Percentiles rank a stretch among this genome's conserved stretches.
These are phyloP conservation scores for Coniferiporia sulphurascens DNA, from an alignment of 1,284 basidiomycete species.

Conservation along the genomic window DNA sequence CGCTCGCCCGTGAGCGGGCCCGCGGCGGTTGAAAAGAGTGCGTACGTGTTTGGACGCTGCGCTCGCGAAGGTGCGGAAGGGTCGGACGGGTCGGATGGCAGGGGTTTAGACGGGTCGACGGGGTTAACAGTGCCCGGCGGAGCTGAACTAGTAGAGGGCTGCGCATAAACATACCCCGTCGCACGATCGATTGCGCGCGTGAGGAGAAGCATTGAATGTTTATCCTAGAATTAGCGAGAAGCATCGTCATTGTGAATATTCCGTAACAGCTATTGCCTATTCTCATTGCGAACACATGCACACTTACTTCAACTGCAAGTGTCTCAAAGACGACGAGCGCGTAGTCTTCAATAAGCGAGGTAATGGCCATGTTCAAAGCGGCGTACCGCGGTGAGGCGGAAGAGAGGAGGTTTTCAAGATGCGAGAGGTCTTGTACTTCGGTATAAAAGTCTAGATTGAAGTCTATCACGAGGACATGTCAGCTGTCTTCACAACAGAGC, in stretches of 20 bases:
- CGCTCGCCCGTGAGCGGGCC: slow-evolving; percentile 50
- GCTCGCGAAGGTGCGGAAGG: slow-evolving; percentile 37
- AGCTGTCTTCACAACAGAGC: not conserved
- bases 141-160: slow-evolving; percentile 43
- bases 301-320: slow-evolving; percentile 82
- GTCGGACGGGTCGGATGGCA: slow-evolving; percentile 28
- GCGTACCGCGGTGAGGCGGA: slow-evolving; percentile 62
- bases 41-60: slow-evolving; percentile 56
- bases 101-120: slow-evolving; percentile 32
- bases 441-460: slow-evolving; percentile 99
- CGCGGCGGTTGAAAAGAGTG: slow-evolving; percentile 63
- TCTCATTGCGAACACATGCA: no score
- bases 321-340: slow-evolving; percentile 97
- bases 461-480: slow-evolving; percentile 43
- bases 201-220: slow-evolving; percentile 87
- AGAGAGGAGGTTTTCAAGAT: slow-evolving; percentile 77
- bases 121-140: slow-evolving; percentile 45
- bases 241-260: not conserved
- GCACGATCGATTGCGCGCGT: slow-evolving; percentile 81
- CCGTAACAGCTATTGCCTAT: not conserved
- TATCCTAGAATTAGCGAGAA: slow-evolving; percentile 51
- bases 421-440: slow-evolving; percentile 92
- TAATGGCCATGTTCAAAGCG: slow-evolving; percentile 84
- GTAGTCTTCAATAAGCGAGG: slow-evolving; percentile 91
- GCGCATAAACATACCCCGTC: slow-evolving; percentile 83